Conservation (phyloP, 148 eudicot genomes). For the Polygonum maritimum region DNA sequence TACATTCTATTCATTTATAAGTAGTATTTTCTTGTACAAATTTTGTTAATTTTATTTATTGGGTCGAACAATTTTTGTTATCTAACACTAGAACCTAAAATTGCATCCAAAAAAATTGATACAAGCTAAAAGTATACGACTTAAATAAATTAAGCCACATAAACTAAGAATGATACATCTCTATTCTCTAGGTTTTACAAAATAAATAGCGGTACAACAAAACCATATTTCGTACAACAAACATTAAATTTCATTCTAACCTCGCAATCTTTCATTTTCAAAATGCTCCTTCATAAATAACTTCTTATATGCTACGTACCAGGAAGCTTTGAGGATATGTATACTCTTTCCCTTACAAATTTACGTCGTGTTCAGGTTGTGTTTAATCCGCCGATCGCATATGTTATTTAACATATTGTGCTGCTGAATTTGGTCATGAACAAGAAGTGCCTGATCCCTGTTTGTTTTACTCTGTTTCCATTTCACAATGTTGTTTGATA, state of each 20-base stretch:
- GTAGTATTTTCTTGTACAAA: too few species aligned
- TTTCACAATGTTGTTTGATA: neutral
- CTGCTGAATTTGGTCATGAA: neutral
- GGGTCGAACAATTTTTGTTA: neutral
- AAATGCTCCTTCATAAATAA: neutral
- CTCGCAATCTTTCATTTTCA: neutral
- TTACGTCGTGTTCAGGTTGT: neutral
- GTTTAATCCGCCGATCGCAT: neutral
- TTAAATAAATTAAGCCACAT: neutral
- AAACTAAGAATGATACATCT: neutral
- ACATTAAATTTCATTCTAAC: neutral
- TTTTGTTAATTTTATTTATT: too few species aligned
- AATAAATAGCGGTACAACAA: neutral
- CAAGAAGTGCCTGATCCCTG: neutral
- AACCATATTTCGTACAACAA: neutral
- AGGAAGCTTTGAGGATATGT: neutral
- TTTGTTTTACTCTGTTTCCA: neutral
- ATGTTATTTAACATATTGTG: neutral
- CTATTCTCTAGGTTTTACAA: neutral
- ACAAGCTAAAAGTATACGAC: neutral
- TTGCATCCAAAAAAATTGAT: neutral
- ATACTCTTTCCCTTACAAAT: neutral
- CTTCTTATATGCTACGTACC: neutral
- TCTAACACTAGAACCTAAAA: neutral
- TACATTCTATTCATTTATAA: too few species aligned